These are phyloP conservation scores for Colletotrichum tofieldiae DNA, from an alignment of 2,329 filamentous ascomycete species.

Conservation along the genomic window DNA sequence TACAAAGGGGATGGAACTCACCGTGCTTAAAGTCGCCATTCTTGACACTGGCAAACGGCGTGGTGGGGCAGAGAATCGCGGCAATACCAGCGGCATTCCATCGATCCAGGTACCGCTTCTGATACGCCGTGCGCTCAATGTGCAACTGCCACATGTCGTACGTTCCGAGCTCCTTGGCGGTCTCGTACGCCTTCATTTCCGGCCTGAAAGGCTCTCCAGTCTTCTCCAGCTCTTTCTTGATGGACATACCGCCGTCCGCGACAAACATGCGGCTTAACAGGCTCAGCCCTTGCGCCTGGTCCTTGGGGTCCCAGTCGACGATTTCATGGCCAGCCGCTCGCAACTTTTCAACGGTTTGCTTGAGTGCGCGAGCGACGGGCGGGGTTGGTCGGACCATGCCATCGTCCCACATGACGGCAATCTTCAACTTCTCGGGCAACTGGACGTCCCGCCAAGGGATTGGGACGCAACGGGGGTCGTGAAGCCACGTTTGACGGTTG, in stretches of 20 bases:
- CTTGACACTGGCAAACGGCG: conserved; percentile 60
- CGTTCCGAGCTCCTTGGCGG: conserved; percentile 57
- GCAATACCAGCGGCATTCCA: conserved; percentile 69
- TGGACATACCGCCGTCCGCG: conserved; percentile 62
- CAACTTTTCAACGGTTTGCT: conserved; percentile 59
- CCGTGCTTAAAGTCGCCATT: conserved; percentile 61
- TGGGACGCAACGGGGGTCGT: conserved; percentile 71
- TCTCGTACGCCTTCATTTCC: conserved; percentile 54
- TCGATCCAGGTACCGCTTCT: conserved; percentile 62
- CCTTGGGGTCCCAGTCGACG: conserved; percentile 64
- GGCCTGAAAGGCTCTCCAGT: conserved; percentile 61
- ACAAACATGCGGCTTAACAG: conserved; percentile 64
- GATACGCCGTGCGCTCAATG: conserved; percentile 60
- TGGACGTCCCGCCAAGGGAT: conserved; percentile 67
- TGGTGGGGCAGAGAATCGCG: conserved; percentile 73
- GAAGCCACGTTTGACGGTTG: conserved; percentile 68
- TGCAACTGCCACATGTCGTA: conserved; percentile 66
- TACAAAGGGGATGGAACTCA: conserved; percentile 45
- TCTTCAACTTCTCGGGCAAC: conserved; percentile 60
- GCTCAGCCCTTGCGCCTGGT: conserved; percentile 56
- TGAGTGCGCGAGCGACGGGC: conserved; percentile 72
- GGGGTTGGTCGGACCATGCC: conserved; percentile 77
- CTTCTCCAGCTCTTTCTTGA: conserved; percentile 55
- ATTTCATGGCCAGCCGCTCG: conserved; percentile 65
- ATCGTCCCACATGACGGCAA: conserved; percentile 78